phyloP scores from a whole-genome alignment of 2,329 filamentous ascomycete species.

The Fusarium setosum region DNA sequence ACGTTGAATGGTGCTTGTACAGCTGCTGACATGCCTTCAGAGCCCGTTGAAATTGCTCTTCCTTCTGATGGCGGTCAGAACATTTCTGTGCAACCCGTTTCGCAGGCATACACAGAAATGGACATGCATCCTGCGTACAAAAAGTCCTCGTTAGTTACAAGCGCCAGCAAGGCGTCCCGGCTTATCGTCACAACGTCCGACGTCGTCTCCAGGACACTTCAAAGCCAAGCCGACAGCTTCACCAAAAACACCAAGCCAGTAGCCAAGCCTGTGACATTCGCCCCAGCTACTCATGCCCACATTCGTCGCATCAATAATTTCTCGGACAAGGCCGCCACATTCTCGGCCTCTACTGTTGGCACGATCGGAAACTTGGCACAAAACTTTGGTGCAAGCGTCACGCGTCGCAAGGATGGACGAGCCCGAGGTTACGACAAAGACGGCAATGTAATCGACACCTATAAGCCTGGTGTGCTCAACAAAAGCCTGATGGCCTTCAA shows the following conservation, averaged over 20 bases:
- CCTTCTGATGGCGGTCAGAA: constrained; percentile 74
- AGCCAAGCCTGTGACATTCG: constrained; percentile 87
- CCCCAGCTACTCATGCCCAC: constrained; percentile 83
- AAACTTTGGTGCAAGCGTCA: constrained; percentile 82
- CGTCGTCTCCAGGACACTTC: constrained; percentile 81
- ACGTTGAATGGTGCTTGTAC: background rate
- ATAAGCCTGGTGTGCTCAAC: constrained; percentile 94
- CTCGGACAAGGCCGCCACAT: constrained; percentile 79
- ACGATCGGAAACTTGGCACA: constrained; percentile 87
- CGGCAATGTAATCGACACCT: constrained; percentile 71
- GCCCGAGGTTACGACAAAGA: constrained; percentile 75
- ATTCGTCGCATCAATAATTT: constrained; percentile 92
- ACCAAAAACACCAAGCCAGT: constrained; percentile 82
- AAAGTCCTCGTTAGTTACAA: constrained; percentile 86
- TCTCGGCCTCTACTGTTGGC: constrained; percentile 89
- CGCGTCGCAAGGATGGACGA: constrained; percentile 63
- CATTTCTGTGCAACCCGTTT: constrained; percentile 74
- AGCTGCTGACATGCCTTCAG: constrained; percentile 46
- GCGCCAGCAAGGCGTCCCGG: constrained; percentile 87
- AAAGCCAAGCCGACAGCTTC: constrained; percentile 82
- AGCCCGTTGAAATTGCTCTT: constrained; percentile 83
- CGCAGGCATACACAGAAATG: constrained; percentile 78
- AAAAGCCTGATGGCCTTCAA: constrained; percentile 97
- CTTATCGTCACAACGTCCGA: constrained; percentile 90
- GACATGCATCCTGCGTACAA: constrained; percentile 92